Conservation (phyloP, 2,329 filamentous ascomycete species). For the Fusarium sp. region DNA sequence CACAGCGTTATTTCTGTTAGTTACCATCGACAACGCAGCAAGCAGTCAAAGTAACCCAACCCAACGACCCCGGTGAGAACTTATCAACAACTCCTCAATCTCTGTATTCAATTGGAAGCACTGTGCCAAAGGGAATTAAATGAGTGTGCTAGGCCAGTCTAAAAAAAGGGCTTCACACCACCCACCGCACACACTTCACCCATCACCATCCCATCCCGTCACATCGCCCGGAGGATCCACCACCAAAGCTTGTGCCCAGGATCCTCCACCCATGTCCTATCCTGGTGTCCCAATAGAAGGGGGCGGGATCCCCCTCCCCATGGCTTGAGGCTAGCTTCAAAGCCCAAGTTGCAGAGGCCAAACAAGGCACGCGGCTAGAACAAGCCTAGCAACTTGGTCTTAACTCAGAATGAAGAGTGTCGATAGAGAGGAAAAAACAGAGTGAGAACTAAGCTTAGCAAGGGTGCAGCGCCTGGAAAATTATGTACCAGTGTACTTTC, state of each 20-base stretch:
- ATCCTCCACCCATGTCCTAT: conserved; percentile 24
- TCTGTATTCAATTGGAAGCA: conserved; percentile 1
- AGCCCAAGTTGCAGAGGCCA: conserved; percentile 15
- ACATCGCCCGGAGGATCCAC: conserved; percentile 40
- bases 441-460: conserved; percentile 20
- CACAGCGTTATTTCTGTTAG: conserved; percentile 27
- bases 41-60: conserved; percentile 43
- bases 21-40: conserved; percentile 17
- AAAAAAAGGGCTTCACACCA: conserved; percentile 42
- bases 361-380: conserved; percentile 22
- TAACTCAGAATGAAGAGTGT: conserved; percentile 17
- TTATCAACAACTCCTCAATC: conserved; percentile 6
- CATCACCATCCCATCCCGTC: conserved; percentile 30
- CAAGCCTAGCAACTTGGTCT: conserved; percentile 7
- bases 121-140: conserved; percentile 21
- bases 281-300: conserved; percentile 34
- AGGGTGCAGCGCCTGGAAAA: conserved; percentile 4
- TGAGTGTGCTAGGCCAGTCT: conserved; percentile 17
- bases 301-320: conserved; percentile 7
- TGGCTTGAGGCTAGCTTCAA: conserved; percentile 29
- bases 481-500: conserved; percentile 37
- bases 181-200: conserved; percentile 21
- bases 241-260: conserved; percentile 42
- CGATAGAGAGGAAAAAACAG: background rate
- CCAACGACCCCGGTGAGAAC: conserved; percentile 39